Base-by-base conservation (phyloP, 2,329 filamentous ascomycete species). In the Cyphellophora attinorum region DNA sequence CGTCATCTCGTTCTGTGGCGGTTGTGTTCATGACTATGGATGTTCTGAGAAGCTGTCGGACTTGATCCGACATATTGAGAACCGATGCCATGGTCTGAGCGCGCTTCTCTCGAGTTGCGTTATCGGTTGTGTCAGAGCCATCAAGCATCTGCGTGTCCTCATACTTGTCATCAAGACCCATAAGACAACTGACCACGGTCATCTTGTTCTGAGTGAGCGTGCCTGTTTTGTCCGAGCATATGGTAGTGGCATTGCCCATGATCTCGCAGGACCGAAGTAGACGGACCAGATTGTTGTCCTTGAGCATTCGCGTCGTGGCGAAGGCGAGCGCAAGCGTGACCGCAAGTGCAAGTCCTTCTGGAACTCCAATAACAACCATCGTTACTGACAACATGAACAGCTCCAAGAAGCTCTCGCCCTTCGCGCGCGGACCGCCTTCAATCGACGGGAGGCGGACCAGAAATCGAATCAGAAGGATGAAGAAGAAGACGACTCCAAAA, bases 391-490 rank as follows among this genome's bases (percentile, higher is more conserved):
- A 73, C 42, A 81, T 81, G 53, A 78, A 77, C 41, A 78, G 80
- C 33, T 71, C 65, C 48, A 78, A 64, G 46, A 79, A 81, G 35
- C 64, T 64, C 51, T 82, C 81, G 12, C 77, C 82, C 60, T 86
- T 86, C 34, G 76, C 52, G 3, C 79, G 74, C 1, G 81, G 67
- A 0, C 68, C 65, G 1, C 58, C 56, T 3, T 46, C 42, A 33
- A 65, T 60, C 6, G 51, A 60, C 44, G 50, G 67, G 6, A 86
- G 68, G 6, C 68, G 61, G 32, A 76, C 81, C 6, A 84, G 65
- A 52, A 86, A 89, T 50, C 81, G 72, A 60, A 88, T 85, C 52
- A 88, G 76, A 6, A 88, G 66, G 29, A 86, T 79, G 33, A 85
- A 65, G 57, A 89, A 89, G 32, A 88, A 66, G 8, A 85, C 62